phyloP scores from a whole-genome alignment of 331 rosid species.

The Acacia concinna region DNA sequence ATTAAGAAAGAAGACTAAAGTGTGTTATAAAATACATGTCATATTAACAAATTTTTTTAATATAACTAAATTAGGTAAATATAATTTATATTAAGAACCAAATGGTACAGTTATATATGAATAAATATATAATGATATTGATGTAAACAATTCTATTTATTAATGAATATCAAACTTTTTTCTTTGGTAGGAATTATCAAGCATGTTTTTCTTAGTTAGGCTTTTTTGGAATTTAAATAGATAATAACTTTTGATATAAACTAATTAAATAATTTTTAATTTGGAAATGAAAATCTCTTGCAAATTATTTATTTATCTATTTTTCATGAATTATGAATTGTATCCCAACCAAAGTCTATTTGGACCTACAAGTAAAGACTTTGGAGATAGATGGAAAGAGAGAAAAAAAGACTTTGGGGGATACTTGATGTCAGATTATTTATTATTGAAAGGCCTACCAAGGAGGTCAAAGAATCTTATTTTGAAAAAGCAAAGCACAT shows the following conservation, averaged over 20 bases:
- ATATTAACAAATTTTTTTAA: no score
- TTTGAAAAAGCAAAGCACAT: neutral
- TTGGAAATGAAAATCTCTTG: neutral
- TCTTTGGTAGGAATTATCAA: neutral
- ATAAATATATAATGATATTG: neutral
- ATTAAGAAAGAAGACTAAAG: no score
- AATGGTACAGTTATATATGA: no score
- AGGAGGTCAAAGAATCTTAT: neutral
- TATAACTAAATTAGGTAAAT: no score
- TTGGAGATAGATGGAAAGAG: no score
- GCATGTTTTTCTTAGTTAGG: neutral
- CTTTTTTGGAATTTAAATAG: neutral
- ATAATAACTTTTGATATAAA: neutral
- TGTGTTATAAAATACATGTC: no score
- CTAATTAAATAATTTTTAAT: neutral
- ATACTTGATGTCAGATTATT: neutral
- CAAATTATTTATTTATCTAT: neutral
- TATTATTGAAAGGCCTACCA: neutral
- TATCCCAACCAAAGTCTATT: neutral
- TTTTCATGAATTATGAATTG: neutral
- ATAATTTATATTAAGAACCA: no score
- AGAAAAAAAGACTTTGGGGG: neutral
- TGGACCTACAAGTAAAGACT: neutral
- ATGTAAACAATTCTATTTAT: neutral
- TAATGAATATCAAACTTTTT: neutral